These are phyloP conservation scores for Orbilia oligospora DNA, from an alignment of 2,329 filamentous ascomycete species.

Conservation along the genomic window DNA sequence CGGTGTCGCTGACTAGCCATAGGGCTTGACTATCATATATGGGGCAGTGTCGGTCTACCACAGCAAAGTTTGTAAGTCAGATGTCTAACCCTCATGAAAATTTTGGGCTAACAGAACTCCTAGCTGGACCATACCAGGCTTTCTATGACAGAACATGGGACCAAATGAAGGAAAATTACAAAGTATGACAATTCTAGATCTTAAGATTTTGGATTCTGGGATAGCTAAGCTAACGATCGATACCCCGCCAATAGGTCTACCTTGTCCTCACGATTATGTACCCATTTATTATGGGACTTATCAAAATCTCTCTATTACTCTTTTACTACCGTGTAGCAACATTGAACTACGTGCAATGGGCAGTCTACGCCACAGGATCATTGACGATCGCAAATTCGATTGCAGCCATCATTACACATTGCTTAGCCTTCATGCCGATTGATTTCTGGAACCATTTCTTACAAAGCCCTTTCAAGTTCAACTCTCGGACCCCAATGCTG, in stretches of 20 bases:
- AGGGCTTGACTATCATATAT: conserved; percentile 37
- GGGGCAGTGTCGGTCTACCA: conserved; percentile 20
- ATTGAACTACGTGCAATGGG: conserved; percentile 26
- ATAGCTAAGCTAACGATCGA: neutral
- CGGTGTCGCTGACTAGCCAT: neutral
- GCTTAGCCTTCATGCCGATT: conserved; percentile 12
- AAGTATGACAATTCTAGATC: conserved; percentile 1
- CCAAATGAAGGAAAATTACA: conserved; percentile 1
- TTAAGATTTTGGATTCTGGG: neutral
- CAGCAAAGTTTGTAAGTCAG: conserved; percentile 28
- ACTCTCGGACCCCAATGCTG: neutral
- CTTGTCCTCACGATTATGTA: conserved; percentile 22
- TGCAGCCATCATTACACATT: conserved; percentile 13
- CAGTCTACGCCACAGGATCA: neutral
- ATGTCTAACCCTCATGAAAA: neutral
- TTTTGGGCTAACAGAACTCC: neutral
- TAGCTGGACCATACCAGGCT: conserved; percentile 11
- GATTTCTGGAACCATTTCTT: conserved; percentile 34
- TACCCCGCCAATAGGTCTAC: conserved; percentile 6
- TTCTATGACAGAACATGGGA: conserved; percentile 38
- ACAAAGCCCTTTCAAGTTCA: neutral
- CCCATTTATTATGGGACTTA: conserved; percentile 31
- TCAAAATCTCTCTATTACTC: conserved; percentile 40
- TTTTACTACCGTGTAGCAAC: conserved; percentile 38
- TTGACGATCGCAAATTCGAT: conserved; percentile 26